Evolutionary conservation across 768 basidiomycete genomes (phyloP).

Genomic region (Pleurotus sapidus): DNA sequence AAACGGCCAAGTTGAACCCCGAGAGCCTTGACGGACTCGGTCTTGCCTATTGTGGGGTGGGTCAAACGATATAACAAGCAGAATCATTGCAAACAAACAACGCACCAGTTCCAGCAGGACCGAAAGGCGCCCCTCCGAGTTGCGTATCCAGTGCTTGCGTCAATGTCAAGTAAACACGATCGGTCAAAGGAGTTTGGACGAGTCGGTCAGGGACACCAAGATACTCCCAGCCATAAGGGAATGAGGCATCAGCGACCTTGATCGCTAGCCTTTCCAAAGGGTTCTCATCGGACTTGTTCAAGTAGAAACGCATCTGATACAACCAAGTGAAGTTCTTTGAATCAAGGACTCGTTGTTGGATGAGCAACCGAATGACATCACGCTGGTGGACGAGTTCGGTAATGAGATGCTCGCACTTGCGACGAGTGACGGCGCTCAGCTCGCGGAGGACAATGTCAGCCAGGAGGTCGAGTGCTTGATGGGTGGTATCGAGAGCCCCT

Average conservation of each 20-base stretch:
- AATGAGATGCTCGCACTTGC: constrained; percentile 98
- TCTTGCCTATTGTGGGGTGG: constrained; percentile 66
- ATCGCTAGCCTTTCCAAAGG: constrained; percentile 81
- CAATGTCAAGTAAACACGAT: constrained; percentile 93
- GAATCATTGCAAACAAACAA: constrained; percentile 1
- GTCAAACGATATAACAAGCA: constrained; percentile 8
- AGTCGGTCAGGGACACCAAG: constrained; percentile 95
- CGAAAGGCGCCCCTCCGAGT: constrained; percentile 96
- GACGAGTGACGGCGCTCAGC: constrained; percentile 84
- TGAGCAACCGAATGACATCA: constrained; percentile 84
- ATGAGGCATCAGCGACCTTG: constrained; percentile 84
- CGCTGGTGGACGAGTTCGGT: constrained; percentile 98
- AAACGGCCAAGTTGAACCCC: constrained; percentile 97
- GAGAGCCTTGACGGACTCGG: constrained; percentile 98
- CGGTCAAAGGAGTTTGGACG: constrained; percentile 97
- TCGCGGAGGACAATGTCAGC: constrained; percentile 95
- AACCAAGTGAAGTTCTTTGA: constrained; percentile 86
- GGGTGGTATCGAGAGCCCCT: constrained; percentile 67
- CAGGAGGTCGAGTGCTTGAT: constrained; percentile 87
- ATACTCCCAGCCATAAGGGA: constrained; percentile 99
- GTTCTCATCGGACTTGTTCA: constrained; percentile 66
- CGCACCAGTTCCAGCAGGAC: constrained; percentile 93
- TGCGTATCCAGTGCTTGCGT: constrained; percentile 95
- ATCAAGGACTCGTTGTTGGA: constrained; percentile 61
- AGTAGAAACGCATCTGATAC: constrained; percentile 98